These are phyloP conservation scores for Canavalia ensiformis DNA, from an alignment of 306 rosid species.

Conservation along the genomic window DNA sequence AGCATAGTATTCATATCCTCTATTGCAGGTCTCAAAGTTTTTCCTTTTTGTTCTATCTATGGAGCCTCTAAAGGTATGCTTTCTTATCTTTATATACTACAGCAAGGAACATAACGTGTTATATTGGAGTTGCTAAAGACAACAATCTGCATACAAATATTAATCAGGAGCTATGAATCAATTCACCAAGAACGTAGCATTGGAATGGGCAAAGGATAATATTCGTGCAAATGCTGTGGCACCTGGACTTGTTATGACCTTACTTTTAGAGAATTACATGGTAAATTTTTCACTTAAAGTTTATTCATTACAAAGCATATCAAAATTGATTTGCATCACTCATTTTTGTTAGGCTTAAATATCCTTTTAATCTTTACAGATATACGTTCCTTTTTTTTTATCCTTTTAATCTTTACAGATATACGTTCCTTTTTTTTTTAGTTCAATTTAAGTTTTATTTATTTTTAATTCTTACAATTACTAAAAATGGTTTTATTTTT, in stretches of 20 bases:
- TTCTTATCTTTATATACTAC: not conserved
- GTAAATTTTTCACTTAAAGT: not conserved
- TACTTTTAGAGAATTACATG: not conserved
- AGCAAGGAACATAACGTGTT: not conserved
- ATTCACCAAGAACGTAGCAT: too few relatives aligned
- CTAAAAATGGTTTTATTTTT: too few relatives aligned
- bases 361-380: too few relatives aligned
- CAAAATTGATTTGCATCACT: too few relatives aligned
- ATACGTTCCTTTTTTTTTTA: too few relatives aligned
- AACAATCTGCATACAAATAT: not conserved
- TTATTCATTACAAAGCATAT: not conserved
- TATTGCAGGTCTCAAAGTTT: conserved; percentile 39
- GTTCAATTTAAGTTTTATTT: too few relatives aligned
- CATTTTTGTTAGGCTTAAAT: too few relatives aligned
- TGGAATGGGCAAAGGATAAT: too few relatives aligned
- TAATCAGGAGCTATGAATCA: conserved; percentile 42
- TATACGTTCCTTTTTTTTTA: too few relatives aligned
- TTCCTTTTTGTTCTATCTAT: conserved; percentile 54
- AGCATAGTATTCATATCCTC: conserved; percentile 51
- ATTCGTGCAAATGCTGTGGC: too few relatives aligned
- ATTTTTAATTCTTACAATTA: too few relatives aligned
- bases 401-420: too few relatives aligned
- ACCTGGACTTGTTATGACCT: not conserved
- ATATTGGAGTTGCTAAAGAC: not conserved
- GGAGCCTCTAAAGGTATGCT: conserved; percentile 69